Conservation (phyloP, 2,329 filamentous ascomycete species). For the Ophiostoma sp. region DNA sequence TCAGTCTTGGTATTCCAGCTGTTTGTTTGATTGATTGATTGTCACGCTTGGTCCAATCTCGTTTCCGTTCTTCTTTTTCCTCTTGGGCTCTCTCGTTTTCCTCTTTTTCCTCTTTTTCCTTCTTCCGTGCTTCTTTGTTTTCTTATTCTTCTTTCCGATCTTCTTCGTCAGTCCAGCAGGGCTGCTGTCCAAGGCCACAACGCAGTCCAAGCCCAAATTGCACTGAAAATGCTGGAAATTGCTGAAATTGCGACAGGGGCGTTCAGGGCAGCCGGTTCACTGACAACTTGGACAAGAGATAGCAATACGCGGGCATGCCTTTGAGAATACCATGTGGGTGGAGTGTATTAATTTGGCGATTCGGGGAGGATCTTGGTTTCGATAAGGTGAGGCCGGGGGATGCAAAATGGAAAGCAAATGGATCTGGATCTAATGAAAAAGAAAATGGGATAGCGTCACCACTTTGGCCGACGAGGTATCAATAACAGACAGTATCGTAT, state of each 20-base stretch:
- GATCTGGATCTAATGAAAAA: background rate
- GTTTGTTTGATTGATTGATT: background rate
- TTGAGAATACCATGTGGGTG: constrained; percentile 3
- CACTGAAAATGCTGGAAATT: background rate
- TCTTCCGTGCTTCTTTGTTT: background rate
- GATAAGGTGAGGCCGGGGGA: background rate
- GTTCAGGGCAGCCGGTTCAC: background rate
- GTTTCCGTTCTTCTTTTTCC: background rate
- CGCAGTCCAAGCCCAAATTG: background rate
- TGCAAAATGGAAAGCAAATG: background rate
- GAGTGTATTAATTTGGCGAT: constrained; percentile 7
- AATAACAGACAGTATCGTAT: too few species aligned
- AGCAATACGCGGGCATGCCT: background rate
- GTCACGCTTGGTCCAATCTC: background rate
- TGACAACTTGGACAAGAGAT: background rate
- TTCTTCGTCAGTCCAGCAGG: background rate
- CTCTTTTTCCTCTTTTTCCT: background rate
- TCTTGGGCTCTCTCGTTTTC: background rate
- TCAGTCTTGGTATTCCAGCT: background rate
- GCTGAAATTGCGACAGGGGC: background rate
- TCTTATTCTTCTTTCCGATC: background rate
- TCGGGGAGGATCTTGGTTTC: background rate
- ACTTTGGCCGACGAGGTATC: too few species aligned
- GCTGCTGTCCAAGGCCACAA: background rate
- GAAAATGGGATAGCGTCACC: background rate